Percentiles rank a stretch among this genome's conserved stretches.
These are phyloP conservation scores for Debaryomyces tyrocola DNA, from an alignment of 805 yeast species.

Conservation along the genomic window DNA sequence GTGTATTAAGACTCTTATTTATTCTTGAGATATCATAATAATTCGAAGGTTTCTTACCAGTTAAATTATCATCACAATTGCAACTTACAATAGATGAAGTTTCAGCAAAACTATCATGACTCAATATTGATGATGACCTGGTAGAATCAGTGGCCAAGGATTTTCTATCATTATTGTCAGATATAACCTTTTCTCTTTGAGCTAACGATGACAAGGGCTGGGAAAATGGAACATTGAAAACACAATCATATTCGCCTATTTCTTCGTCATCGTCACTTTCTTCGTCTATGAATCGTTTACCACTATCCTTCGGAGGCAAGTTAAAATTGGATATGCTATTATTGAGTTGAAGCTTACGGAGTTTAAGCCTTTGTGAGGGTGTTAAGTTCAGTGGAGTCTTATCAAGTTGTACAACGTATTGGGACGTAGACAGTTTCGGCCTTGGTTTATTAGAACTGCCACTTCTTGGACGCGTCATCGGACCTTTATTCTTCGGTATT, in stretches of 20 bases:
- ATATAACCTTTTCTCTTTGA: conserved; percentile 32
- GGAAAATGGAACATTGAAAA: conserved; percentile 66
- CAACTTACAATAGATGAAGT: conserved; percentile 2
- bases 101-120: conserved; percentile 25
- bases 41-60: background rate
- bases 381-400: conserved; percentile 26
- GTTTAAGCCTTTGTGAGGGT: conserved; percentile 28
- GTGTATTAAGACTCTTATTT: background rate
- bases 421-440: background rate
- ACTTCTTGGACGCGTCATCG: background rate
- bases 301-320: background rate
- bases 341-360: conserved; percentile 24
- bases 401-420: conserved; percentile 20
- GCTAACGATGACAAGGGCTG: conserved; percentile 47
- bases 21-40: background rate
- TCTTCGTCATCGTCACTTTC: conserved; percentile 12
- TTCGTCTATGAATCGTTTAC: background rate
- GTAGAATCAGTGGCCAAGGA: conserved; percentile 37
- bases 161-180: conserved; percentile 19
- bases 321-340: conserved; percentile 21
- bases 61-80: background rate
- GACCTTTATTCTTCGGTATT: background rate
- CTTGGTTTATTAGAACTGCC: background rate
- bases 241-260: conserved; percentile 39
- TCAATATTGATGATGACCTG: conserved; percentile 47